Percentiles rank a stretch among this genome's conserved stretches.
Conservation (phyloP, 331 rosid genomes). For the Prunus yedoensis region DNA sequence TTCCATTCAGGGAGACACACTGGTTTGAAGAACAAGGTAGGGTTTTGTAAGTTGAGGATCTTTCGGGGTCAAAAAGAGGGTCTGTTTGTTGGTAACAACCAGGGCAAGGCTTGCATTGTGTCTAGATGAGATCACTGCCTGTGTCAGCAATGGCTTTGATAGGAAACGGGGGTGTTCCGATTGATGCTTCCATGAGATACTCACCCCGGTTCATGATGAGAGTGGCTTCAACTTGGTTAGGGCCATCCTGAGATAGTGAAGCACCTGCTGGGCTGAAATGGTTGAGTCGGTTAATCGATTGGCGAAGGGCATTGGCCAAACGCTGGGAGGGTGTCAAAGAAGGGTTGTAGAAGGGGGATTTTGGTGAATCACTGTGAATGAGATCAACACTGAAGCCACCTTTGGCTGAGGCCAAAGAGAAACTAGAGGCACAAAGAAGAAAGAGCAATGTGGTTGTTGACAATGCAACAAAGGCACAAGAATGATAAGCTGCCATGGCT, state of each 20-base stretch:
- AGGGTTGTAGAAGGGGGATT: slow-evolving; percentile 43
- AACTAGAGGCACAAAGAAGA: not conserved
- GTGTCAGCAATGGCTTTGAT: slow-evolving; percentile 44
- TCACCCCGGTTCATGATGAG: slow-evolving; percentile 5
- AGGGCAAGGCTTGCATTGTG: slow-evolving; percentile 54
- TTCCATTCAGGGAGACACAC: not conserved
- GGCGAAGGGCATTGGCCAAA: slow-evolving; percentile 14
- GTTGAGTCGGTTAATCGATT: slow-evolving; percentile 25
- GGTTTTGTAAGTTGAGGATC: slow-evolving; percentile 25
- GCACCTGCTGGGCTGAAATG: slow-evolving; percentile 11
- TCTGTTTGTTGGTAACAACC: slow-evolving; percentile 34
- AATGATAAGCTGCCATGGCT: slow-evolving; percentile 13
- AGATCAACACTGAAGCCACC: slow-evolving; percentile 44
- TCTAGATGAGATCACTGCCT: slow-evolving; percentile 56
- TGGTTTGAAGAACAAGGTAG: slow-evolving; percentile 5
- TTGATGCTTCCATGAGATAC: slow-evolving; percentile 33
- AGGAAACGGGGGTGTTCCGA: slow-evolving; percentile 42
- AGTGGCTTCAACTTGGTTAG: slow-evolving; percentile 10
- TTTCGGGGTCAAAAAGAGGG: slow-evolving; percentile 39
- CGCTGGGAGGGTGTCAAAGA: slow-evolving; percentile 19
- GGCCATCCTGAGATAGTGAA: not conserved
- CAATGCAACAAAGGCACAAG: not conserved
- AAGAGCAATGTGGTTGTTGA: not conserved
- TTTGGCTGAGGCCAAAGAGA: not conserved
- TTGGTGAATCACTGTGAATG: slow-evolving; percentile 50